Percentiles rank a stretch among this genome's conserved stretches.
These are phyloP conservation scores for Pseudopyrenochaeta lycopersici DNA, from an alignment of 2,329 filamentous ascomycete species.

Conservation along the genomic window DNA sequence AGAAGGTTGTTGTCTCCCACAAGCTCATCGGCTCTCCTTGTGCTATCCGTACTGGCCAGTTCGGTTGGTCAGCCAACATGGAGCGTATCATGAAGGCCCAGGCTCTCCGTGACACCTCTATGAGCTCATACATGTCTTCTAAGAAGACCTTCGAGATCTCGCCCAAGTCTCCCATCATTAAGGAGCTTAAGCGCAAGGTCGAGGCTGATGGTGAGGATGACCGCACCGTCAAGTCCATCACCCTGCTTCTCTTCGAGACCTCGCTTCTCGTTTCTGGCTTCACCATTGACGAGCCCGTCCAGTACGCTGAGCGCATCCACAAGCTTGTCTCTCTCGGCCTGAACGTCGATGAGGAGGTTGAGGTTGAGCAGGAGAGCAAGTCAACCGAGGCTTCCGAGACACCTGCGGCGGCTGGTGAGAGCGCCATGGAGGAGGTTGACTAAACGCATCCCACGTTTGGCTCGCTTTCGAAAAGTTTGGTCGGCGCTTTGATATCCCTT, in stretches of 20 bases:
- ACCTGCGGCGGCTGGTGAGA: slow-evolving; percentile 77
- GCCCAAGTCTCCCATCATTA: slow-evolving; percentile 96
- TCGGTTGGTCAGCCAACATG: slow-evolving; percentile 99
- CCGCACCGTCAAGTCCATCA: slow-evolving; percentile 99
- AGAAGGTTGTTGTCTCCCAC: slow-evolving; percentile 99
- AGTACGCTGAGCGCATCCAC: slow-evolving; percentile 99
- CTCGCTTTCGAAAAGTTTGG: slow-evolving; percentile 47
- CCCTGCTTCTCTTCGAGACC: slow-evolving; percentile 98
- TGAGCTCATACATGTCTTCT: slow-evolving; percentile 99
- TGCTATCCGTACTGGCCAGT: slow-evolving; percentile 99
- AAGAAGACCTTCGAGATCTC: slow-evolving; percentile 99
- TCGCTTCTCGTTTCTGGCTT: slow-evolving; percentile 98
- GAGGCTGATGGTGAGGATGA: slow-evolving; percentile 97
- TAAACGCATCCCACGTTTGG: slow-evolving; percentile 60
- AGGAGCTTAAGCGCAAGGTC: slow-evolving; percentile 99
- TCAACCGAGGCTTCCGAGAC: slow-evolving; percentile 60
- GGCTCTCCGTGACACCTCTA: slow-evolving; percentile 98
- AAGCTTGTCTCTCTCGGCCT: slow-evolving; percentile 98
- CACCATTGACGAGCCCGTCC: slow-evolving; percentile 98
- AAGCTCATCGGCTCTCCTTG: slow-evolving; percentile 95
- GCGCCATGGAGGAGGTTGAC: slow-evolving; percentile 99
- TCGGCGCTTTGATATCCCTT: slow-evolving; percentile 51
- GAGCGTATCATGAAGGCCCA: slow-evolving; percentile 99
- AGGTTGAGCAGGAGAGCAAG: slow-evolving; percentile 68
- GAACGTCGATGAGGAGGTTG: slow-evolving; percentile 94